Conservation (phyloP, 176 grass and related monocot species). For the Aegilops umbellulata region DNA sequence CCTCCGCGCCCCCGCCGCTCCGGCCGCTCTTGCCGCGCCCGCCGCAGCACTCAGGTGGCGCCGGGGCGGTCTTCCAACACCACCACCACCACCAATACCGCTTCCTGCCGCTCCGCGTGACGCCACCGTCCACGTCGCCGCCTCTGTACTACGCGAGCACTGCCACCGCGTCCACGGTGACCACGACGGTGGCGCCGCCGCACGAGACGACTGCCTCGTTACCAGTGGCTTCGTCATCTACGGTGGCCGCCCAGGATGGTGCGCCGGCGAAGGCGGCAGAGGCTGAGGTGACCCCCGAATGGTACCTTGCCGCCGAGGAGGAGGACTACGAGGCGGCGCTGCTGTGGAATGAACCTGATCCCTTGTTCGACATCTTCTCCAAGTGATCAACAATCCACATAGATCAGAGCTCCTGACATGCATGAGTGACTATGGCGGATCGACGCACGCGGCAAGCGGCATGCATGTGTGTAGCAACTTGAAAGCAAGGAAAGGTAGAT, state of each 20-base stretch:
- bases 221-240: not conserved
- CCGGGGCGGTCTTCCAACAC: not conserved
- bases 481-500: slow-evolving; percentile 32
- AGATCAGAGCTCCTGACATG: not conserved
- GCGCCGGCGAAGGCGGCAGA: not conserved
- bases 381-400: slow-evolving; percentile 23
- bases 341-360: slow-evolving; percentile 71
- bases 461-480: slow-evolving; percentile 12
- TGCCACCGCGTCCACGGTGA: slow-evolving; percentile 28
- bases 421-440: not conserved
- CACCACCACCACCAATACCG: slow-evolving; percentile 7
- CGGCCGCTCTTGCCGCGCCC: slow-evolving; percentile 27
- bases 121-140: not conserved
- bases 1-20: slow-evolving; percentile 7
- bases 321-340: slow-evolving; percentile 70
- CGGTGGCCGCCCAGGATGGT: not conserved
- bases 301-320: slow-evolving; percentile 25
- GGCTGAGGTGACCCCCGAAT: slow-evolving; percentile 7
- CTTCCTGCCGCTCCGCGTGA: not conserved
- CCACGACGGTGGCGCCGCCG: slow-evolving; percentile 15
- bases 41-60: slow-evolving; percentile 5
- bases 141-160: slow-evolving; percentile 30
- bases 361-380: slow-evolving; percentile 64
- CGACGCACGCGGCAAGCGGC: slow-evolving; percentile 16
- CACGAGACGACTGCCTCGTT: slow-evolving; percentile 23